These are phyloP conservation scores for Kluyveromyces sp. DNA, from an alignment of 1,139 yeast species.

Conservation along the genomic window DNA sequence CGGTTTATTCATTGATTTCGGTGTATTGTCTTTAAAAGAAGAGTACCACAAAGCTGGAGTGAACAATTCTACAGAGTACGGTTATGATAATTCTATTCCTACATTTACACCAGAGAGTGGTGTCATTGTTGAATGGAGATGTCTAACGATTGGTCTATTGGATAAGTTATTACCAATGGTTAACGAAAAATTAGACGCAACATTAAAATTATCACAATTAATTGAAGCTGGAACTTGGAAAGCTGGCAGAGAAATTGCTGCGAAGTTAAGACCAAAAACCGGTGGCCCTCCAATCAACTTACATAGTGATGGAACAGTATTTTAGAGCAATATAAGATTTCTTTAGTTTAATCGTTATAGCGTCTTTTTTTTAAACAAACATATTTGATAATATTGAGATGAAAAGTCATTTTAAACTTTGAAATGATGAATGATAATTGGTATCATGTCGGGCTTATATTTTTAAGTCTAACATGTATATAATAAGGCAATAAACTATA, in stretches of 20 bases:
- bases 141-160: slow-evolving; percentile 46
- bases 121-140: slow-evolving; percentile 58
- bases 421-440: no score
- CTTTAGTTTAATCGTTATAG: no score
- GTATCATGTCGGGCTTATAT: no score
- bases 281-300: slow-evolving; percentile 55
- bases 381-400: no score
- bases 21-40: slow-evolving; percentile 40
- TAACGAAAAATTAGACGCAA: slow-evolving; percentile 35
- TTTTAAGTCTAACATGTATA: no score
- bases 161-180: slow-evolving; percentile 43
- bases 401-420: no score
- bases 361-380: no score
- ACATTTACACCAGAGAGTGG: slow-evolving; percentile 46
- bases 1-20: slow-evolving; percentile 49
- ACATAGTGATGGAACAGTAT: slow-evolving; percentile 53
- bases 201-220: slow-evolving; percentile 43
- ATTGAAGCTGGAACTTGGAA: slow-evolving; percentile 63
- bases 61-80: slow-evolving; percentile 24
- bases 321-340: slow-evolving; percentile 23
- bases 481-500: no score
- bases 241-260: slow-evolving; percentile 52
- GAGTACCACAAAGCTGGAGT: slow-evolving; percentile 33
- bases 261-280: slow-evolving; percentile 37
- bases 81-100: slow-evolving; percentile 34